Percentiles rank a stretch among this genome's conserved stretches.
Conservation (phyloP, 192 early-diverging fungal species). For the Coemansia sp. region DNA sequence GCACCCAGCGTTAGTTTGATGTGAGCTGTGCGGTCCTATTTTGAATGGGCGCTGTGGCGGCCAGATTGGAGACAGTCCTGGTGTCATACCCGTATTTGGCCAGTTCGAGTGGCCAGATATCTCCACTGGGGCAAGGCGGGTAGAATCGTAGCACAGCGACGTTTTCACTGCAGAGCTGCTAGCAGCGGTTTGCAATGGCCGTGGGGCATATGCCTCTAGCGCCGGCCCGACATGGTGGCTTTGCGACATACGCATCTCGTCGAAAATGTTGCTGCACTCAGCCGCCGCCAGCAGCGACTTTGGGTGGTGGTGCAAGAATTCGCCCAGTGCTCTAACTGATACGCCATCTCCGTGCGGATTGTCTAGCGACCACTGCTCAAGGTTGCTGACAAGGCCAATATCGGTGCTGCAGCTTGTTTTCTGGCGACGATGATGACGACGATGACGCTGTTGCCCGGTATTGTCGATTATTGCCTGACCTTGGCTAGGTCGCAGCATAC, state of each 20-base stretch:
- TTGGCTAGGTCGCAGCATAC: neutral
- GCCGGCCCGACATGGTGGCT: neutral
- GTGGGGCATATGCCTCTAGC: neutral
- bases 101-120: neutral
- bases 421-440: neutral
- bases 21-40: neutral
- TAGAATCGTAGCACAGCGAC: neutral
- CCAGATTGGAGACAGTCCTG: neutral
- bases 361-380: slow-evolving; percentile 24
- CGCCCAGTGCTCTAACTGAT: slow-evolving; percentile 35
- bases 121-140: neutral
- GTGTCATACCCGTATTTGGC: neutral
- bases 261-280: slow-evolving; percentile 46
- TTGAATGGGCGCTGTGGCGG: neutral
- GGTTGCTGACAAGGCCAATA: neutral
- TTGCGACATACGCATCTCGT: slow-evolving; percentile 11
- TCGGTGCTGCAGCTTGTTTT: neutral
- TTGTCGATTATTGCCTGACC: neutral
- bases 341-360: slow-evolving; percentile 7
- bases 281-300: slow-evolving; percentile 54
- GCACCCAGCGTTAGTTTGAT: neutral
- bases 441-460: neutral
- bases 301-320: slow-evolving; percentile 42
- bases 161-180: neutral
- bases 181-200: neutral